Percentiles rank a stretch among this genome's conserved stretches.
phyloP scores from a whole-genome alignment of 352 stramenopile genomes.

The Globisporangium emineosum region DNA sequence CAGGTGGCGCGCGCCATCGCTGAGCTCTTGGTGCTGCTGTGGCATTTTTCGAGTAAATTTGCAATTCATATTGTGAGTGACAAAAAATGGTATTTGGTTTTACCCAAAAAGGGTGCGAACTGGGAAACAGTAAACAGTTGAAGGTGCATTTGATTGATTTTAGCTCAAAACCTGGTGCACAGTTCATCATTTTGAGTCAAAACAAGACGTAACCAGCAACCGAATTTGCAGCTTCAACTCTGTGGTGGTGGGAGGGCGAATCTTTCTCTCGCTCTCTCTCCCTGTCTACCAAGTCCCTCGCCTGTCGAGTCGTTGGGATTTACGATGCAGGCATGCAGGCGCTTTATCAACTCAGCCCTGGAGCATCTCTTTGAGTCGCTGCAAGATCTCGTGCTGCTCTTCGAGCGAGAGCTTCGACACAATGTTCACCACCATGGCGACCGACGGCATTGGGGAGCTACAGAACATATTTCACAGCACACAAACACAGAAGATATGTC shows the following conservation, averaged over 20 bases:
- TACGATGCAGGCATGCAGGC: background rate
- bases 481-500: background rate
- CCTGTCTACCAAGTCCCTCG: slow-evolving; percentile 6
- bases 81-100: no score
- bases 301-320: background rate
- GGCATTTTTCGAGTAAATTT: background rate
- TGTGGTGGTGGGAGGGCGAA: background rate
- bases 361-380: slow-evolving; percentile 62
- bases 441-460: slow-evolving; percentile 59
- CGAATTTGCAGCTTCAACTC: background rate
- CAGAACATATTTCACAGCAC: background rate
- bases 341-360: slow-evolving; percentile 22
- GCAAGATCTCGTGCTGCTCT: slow-evolving; percentile 69
- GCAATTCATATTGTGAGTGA: no score
- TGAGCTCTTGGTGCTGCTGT: background rate
- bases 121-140: background rate
- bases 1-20: slow-evolving; percentile 5
- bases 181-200: background rate
- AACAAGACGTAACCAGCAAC: background rate
- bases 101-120: background rate
- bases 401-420: slow-evolving; percentile 57
- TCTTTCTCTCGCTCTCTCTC: background rate
- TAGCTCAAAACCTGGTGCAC: background rate
- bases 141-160: background rate
- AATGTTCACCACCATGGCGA: slow-evolving; percentile 74